Evolutionary conservation across 257 asterid species (phyloP).

Genomic region (Verbascum thapsus): DNA sequence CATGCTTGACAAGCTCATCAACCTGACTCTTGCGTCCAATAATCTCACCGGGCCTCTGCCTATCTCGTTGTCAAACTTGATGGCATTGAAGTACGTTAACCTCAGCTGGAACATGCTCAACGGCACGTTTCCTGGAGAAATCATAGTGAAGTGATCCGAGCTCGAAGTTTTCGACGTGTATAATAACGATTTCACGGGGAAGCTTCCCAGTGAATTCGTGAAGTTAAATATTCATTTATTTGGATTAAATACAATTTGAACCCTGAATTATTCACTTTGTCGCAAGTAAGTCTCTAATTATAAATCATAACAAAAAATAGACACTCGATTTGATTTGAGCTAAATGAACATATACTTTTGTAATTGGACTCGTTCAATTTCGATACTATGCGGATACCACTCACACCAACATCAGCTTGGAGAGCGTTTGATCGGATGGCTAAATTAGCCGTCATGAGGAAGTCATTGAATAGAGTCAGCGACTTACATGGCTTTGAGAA

Average conservation of each 20-base stretch:
- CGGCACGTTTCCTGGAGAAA: constrained; percentile 43
- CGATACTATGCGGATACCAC: too few relatives aligned
- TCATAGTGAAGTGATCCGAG: constrained; percentile 39
- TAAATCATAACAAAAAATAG: too few relatives aligned
- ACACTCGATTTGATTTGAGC: too few relatives aligned
- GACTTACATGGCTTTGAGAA: constrained; percentile 96
- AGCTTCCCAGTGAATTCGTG: constrained; percentile 47
- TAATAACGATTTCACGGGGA: constrained; percentile 63
- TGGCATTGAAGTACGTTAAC: constrained; percentile 45
- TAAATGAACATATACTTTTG: too few relatives aligned
- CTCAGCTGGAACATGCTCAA: constrained; percentile 46
- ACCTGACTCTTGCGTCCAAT: constrained; percentile 47
- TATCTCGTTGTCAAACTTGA: constrained; percentile 42
- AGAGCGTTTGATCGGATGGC: constrained; percentile 97
- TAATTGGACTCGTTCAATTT: too few relatives aligned
- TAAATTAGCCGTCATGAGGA: constrained; percentile 94
- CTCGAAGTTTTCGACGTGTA: constrained; percentile 60
- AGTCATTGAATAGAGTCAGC: constrained; percentile 91
- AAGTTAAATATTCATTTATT: too few relatives aligned
- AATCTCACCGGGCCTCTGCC: constrained; percentile 69
- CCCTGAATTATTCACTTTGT: too few relatives aligned
- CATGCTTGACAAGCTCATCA: constrained; percentile 45
- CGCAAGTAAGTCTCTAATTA: too few relatives aligned
- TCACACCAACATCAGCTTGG: constrained; percentile 99
- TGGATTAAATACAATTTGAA: too few relatives aligned